Conservation (phyloP, 164 flowering plant genomes). For the Platanus orientalis region DNA sequence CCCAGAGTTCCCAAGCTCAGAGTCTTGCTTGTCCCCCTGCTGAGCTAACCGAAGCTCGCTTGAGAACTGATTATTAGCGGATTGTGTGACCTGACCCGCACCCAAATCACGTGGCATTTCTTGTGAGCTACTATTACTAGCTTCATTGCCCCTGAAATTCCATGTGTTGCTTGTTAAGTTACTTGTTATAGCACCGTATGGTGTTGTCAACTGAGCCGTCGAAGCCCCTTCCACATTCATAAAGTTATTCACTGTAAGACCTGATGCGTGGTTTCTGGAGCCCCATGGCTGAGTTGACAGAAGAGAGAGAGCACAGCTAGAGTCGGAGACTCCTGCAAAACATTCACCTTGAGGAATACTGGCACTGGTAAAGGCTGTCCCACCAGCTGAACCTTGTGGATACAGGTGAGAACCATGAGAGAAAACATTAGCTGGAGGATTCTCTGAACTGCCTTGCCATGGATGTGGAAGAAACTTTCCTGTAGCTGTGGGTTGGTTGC, state of each 20-base stretch:
- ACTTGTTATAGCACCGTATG: constrained; percentile 25
- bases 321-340: constrained; percentile 57
- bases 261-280: constrained; percentile 40
- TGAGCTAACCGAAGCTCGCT: constrained; percentile 41
- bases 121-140: constrained; percentile 24
- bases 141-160: constrained; percentile 46
- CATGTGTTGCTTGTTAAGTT: constrained; percentile 36
- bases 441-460: constrained; percentile 46
- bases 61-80: constrained; percentile 27
- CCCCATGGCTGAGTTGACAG: constrained; percentile 85
- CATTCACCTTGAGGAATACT: constrained; percentile 48
- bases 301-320: constrained; percentile 99
- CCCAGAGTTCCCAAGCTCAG: constrained; percentile 45
- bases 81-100: constrained; percentile 35
- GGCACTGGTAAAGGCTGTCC: constrained; percentile 35
- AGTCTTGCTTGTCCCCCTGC: constrained; percentile 39
- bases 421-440: constrained; percentile 33
- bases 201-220: constrained; percentile 28
- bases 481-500: constrained; percentile 20
- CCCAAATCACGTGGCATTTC: constrained; percentile 37
- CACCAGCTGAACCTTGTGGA: constrained; percentile 42
- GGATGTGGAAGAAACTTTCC: constrained; percentile 38
- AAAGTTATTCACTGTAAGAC: constrained; percentile 24
- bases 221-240: constrained; percentile 26
- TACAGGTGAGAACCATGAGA: constrained; percentile 15